Evolutionary conservation across 1,284 basidiomycete species (phyloP), one percentile per base, ranked within the genome.

Genomic region (Bondarzewia mesenterica): DNA sequence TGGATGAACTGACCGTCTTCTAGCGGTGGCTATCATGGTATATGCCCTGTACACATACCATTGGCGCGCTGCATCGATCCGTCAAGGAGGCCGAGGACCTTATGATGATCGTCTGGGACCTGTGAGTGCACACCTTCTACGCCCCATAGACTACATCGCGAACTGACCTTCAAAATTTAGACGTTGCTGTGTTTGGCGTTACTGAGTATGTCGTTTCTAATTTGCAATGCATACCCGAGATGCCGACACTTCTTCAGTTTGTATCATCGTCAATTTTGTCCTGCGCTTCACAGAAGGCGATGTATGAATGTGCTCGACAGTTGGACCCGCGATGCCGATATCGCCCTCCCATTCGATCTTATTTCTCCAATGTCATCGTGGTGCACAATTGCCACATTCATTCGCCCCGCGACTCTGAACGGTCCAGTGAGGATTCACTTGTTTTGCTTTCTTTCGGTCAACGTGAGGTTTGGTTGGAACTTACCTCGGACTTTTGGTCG

Each of bases 71-170:
- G 77, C 82, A 25, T 92, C 93, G 20, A 99, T 99, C 62, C 82
- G 94, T 45, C 78, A 83, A 50, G 88, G 94, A 42, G 92, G 93
- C 12, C 82, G 89, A 47, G 95, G 93, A 20, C 94, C 95, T 2
- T 99, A 99, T 67, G 96, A 99, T 61, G 95, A 99, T 71, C 81
- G 96, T 50, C 68, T 98, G 48, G 94, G 94, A 50, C 83, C 83
- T 45, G 83, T 85, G 52, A 67, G 82, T 74, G 16, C 29, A 20
- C 36, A 42, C 25, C 68, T 68, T 39, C 22, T 27, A 25, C 12
- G 20, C 52, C 50, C 49, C 48, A 20, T 21, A 40, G 12, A 50
- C 43, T 57, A 39, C 35, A 46, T 47, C 49, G 49, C 36, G 39
- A 49, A 40, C 43, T 42, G 22, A 42, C 38, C 25, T 52, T 38